Percentiles rank a stretch among this genome's conserved stretches.
phyloP scores from a whole-genome alignment of 2,329 filamentous ascomycete genomes.

The Hypocrella siamensis region DNA sequence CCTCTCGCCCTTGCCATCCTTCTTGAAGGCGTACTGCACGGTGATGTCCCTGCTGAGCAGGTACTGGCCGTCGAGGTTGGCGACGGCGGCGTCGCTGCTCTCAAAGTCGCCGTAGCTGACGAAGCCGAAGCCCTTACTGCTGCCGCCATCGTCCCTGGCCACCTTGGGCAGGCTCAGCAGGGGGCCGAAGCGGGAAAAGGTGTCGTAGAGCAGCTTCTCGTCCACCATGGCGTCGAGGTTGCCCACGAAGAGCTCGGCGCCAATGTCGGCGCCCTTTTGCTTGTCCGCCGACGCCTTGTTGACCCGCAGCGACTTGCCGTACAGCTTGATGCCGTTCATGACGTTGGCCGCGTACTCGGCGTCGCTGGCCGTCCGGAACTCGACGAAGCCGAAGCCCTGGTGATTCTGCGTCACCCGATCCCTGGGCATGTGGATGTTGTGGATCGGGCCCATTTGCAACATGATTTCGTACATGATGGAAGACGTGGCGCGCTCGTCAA shows the following conservation, averaged over 20 bases:
- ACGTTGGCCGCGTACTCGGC: constrained; percentile 93
- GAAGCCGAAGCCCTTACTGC: constrained; percentile 93
- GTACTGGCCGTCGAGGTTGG: constrained; percentile 91
- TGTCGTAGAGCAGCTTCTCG: constrained; percentile 92
- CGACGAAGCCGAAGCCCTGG: constrained; percentile 97
- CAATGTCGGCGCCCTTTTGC: constrained; percentile 83
- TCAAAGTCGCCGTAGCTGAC: constrained; percentile 90
- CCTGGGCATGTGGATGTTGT: constrained; percentile 96
- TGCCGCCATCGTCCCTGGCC: constrained; percentile 73
- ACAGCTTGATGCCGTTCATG: constrained; percentile 90
- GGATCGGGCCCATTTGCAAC: constrained; percentile 92
- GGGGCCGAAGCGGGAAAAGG: constrained; percentile 77
- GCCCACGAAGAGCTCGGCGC: constrained; percentile 91
- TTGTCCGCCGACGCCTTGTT: constrained; percentile 91
- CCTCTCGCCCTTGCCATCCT: not conserved
- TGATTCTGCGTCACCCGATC: constrained; percentile 94
- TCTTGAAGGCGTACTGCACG: constrained; percentile 95
- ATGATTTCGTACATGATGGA: constrained; percentile 93
- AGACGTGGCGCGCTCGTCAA: constrained; percentile 89
- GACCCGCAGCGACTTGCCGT: constrained; percentile 86
- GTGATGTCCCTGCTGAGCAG: constrained; percentile 93
- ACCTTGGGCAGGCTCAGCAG: constrained; percentile 79
- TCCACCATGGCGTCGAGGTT: constrained; percentile 91
- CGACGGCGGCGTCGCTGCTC: constrained; percentile 77
- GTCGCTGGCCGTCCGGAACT: constrained; percentile 89